These are phyloP conservation scores for Mycosarcoma maydis DNA, from an alignment of 1,284 basidiomycete genomes.

Conservation along the genomic window DNA sequence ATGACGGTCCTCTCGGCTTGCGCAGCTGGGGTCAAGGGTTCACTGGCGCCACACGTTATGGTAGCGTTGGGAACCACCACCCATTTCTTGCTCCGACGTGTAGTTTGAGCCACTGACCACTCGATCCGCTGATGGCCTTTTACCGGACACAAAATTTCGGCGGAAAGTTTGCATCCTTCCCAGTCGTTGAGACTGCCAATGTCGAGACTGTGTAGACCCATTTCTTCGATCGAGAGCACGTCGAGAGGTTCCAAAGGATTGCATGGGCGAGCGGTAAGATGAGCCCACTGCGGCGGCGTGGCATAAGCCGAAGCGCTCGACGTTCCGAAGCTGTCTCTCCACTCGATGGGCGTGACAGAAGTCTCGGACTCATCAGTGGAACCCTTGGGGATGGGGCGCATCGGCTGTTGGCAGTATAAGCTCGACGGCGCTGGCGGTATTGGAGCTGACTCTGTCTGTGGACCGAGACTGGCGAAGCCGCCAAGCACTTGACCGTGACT, in stretches of 20 bases:
- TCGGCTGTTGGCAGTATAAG: conserved; percentile 9
- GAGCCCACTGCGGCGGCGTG: conserved; percentile 24
- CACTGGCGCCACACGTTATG: conserved; percentile 12
- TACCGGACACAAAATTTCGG: conserved; percentile 41
- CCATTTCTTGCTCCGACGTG: conserved; percentile 53
- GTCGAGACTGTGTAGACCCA: conserved; percentile 59
- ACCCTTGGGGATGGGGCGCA: conserved; percentile 16
- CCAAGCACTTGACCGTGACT: conserved; percentile 42
- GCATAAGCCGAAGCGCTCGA: not conserved
- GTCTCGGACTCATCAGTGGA: conserved; percentile 28
- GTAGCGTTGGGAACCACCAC: conserved; percentile 47
- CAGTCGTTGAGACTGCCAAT: conserved; percentile 58
- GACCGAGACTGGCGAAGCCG: conserved; percentile 38
- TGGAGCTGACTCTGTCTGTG: conserved; percentile 21
- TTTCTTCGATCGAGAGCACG: conserved; percentile 59
- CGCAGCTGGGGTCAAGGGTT: conserved; percentile 2
- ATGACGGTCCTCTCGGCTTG: conserved; percentile 50
- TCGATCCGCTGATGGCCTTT: conserved; percentile 35
- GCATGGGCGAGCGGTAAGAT: conserved; percentile 23
- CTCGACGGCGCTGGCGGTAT: not conserved
- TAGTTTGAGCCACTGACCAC: conserved; percentile 52
- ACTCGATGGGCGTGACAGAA: conserved; percentile 30
- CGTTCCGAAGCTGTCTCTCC: conserved; percentile 36
- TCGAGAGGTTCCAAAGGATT: conserved; percentile 56
- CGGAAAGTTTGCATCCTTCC: conserved; percentile 52